Evolutionary conservation across 139 green algal genomes (phyloP).

Genomic region (Chlamydomonas schloesseri): DNA sequence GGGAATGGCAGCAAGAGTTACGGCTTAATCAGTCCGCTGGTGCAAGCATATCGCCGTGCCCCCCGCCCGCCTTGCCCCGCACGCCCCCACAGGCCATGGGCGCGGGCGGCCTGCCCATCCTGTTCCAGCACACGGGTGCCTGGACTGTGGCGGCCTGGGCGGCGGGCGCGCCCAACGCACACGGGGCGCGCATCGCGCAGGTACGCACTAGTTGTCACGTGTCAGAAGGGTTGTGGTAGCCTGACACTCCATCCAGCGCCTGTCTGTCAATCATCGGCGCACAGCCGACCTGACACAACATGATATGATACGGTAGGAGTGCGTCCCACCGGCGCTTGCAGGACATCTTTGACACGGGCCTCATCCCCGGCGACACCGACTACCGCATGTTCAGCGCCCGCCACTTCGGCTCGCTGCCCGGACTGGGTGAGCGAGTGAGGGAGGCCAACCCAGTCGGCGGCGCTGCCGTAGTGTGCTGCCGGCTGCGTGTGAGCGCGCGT

Average conservation of each 20-base stretch:
- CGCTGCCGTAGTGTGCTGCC: no score
- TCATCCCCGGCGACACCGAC: conserved; percentile 86
- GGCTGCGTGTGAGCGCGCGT: no score
- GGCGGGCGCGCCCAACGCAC: conserved; percentile 48
- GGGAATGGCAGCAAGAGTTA: no score
- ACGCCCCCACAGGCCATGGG: conserved; percentile 76
- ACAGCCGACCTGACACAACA: no score
- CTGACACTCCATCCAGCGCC: no score
- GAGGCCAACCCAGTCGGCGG: no score
- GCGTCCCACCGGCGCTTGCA: not conserved
- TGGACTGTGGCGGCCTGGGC: conserved; percentile 72
- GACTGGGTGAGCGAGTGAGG: conserved; percentile 56
- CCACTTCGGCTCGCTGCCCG: conserved; percentile 67
- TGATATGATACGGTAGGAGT: no score
- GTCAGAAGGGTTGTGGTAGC: no score
- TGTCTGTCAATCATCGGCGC: not conserved
- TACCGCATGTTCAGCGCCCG: conserved; percentile 76
- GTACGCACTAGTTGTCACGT: no score
- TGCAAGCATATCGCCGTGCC: no score
- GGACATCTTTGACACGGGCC: conserved; percentile 59
- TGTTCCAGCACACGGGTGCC: conserved; percentile 81
- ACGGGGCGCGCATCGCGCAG: conserved; percentile 71
- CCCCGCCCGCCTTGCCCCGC: no score
- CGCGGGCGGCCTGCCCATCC: conserved; percentile 72
- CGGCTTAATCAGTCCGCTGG: no score